A percentile compares a stretch with the other conserved stretches of the same genome.
Conservation (phyloP, 495 filamentous ascomycete species). For the Penicillium simplicissimum region DNA sequence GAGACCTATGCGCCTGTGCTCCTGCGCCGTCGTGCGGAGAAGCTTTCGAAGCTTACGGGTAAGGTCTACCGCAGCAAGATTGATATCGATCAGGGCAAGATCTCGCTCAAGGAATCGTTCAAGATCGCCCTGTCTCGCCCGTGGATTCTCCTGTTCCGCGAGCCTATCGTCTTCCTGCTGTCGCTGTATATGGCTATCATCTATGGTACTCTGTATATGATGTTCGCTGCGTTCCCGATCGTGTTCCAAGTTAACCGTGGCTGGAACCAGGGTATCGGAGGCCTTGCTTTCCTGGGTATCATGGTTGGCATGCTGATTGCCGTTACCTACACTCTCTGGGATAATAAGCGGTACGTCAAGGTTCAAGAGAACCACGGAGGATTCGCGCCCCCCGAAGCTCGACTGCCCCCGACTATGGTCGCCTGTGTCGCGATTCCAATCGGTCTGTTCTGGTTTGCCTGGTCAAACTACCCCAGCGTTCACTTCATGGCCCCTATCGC, state of each 20-base stretch:
- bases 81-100: slow-evolving; percentile 47
- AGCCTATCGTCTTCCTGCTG: slow-evolving; percentile 64
- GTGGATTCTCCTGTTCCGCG: slow-evolving; percentile 50
- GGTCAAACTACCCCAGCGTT: slow-evolving; percentile 67
- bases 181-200: slow-evolving; percentile 73
- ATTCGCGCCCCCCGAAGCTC: slow-evolving; percentile 50
- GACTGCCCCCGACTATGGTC: slow-evolving; percentile 47
- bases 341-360: slow-evolving; percentile 51
- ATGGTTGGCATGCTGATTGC: slow-evolving; percentile 77
- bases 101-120: slow-evolving; percentile 39
- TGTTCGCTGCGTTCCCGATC: slow-evolving; percentile 82
- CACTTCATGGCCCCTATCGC: slow-evolving; percentile 70
- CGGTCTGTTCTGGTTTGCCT: slow-evolving; percentile 66
- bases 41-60: slow-evolving; percentile 54
- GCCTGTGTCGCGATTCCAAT: slow-evolving; percentile 46
- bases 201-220: slow-evolving; percentile 78
- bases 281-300: slow-evolving; percentile 81
- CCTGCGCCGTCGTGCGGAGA: slow-evolving; percentile 53
- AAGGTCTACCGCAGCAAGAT: slow-evolving; percentile 55
- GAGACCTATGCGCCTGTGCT: slow-evolving; percentile 65
- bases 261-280: slow-evolving; percentile 71
- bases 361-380: slow-evolving; percentile 37
- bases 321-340: slow-evolving; percentile 48
- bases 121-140: slow-evolving; percentile 49
- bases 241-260: slow-evolving; percentile 71